Conservation (phyloP, 257 asterid genomes). For the Fraxinus quadrangulata region DNA sequence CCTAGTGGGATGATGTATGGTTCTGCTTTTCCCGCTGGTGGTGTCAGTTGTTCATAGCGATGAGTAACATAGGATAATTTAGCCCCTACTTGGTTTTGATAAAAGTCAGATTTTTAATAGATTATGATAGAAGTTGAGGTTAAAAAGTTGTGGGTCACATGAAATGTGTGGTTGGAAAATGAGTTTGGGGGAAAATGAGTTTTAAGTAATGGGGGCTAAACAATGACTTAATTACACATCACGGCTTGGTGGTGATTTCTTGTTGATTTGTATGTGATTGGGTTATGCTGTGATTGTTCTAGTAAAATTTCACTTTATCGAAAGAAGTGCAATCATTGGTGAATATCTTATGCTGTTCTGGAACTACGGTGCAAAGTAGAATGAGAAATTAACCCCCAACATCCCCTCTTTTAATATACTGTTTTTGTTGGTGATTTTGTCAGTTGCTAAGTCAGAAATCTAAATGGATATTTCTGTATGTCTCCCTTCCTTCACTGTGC, state of each 20-base stretch:
- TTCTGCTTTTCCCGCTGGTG: not conserved
- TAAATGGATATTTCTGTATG: slow-evolving; percentile 3
- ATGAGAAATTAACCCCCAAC: slow-evolving; percentile 16
- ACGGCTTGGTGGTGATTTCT: slow-evolving; percentile 5
- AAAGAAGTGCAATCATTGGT: slow-evolving; percentile 8
- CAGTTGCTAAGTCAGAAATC: slow-evolving; percentile 2
- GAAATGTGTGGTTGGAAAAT: no score
- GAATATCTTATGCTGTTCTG: slow-evolving; percentile 13
- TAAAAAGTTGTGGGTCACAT: no score
- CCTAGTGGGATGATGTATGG: not conserved
- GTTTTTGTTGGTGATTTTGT: slow-evolving; percentile 18
- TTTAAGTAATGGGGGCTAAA: no score
- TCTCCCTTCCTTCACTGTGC: slow-evolving; percentile 13
- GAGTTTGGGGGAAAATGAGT: no score
- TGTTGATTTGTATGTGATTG: slow-evolving; percentile 14
- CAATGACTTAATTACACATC: not conserved
- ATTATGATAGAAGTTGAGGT: no score
- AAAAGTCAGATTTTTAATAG: no score
- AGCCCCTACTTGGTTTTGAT: no score
- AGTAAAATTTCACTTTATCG: not conserved
- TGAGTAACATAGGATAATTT: not conserved
- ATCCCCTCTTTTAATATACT: not conserved
- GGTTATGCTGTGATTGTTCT: slow-evolving; percentile 17
- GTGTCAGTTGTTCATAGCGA: not conserved
- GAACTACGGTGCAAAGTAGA: slow-evolving; percentile 6